A percentile compares a stretch with the other conserved stretches of the same genome.
These are phyloP conservation scores for Saksenaea oblongispora DNA, from an alignment of 371 early-diverging fungal genomes.

Conservation along the genomic window DNA sequence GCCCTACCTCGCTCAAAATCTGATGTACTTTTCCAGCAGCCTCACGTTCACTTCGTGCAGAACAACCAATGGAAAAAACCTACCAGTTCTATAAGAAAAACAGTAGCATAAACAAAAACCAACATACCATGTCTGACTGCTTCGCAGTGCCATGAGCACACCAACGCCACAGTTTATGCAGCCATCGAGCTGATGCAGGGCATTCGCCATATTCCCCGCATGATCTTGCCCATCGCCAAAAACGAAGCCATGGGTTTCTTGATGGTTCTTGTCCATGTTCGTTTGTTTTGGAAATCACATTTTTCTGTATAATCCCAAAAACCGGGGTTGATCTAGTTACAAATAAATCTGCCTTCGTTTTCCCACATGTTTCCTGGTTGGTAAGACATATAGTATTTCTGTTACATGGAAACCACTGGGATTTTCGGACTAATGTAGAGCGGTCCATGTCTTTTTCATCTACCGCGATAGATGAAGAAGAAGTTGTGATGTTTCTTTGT, in stretches of 20 bases:
- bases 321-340: not conserved
- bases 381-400: not conserved
- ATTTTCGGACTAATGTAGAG: not conserved
- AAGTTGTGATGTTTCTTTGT: not conserved
- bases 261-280: not conserved
- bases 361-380: not conserved
- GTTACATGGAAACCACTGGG: not conserved
- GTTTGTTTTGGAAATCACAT: not conserved
- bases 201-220: not conserved
- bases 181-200: not conserved
- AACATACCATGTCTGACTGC: not conserved
- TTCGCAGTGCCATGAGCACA: not conserved
- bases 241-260: not conserved
- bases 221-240: not conserved
- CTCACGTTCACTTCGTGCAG: slow-evolving; percentile 16
- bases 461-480: not conserved
- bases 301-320: not conserved
- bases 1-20: slow-evolving; percentile 16
- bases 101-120: not conserved
- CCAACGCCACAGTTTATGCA: slow-evolving; percentile 1
- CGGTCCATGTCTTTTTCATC: not conserved
- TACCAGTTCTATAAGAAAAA: not conserved
- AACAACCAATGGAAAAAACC: slow-evolving; percentile 12
- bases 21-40: slow-evolving; percentile 30
- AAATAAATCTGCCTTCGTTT: not conserved